phyloP scores from a whole-genome alignment of 306 rosid species.

The Lagenaria siceraria region DNA sequence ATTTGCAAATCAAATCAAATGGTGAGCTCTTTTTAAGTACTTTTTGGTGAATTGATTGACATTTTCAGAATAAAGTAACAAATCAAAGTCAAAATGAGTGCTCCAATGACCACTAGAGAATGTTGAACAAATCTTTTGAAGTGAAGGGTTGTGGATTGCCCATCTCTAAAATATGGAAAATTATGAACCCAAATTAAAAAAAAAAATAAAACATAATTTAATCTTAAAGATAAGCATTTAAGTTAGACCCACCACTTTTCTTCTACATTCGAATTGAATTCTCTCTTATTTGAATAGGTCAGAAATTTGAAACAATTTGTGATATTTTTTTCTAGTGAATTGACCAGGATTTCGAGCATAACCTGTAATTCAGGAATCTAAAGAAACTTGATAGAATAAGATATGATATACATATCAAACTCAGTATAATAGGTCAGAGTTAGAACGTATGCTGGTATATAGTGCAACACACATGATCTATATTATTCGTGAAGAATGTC shows the following conservation, averaged over 20 bases:
- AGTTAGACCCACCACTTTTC: not conserved
- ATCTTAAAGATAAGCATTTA: not conserved
- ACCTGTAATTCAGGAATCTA: no score
- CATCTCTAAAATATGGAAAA: not conserved
- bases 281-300: not conserved
- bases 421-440: not conserved
- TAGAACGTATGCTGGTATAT: no score
- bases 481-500: no score
- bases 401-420: no score
- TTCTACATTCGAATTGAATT: not conserved
- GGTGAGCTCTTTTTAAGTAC: not conserved
- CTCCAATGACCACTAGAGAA: not conserved
- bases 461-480: not conserved
- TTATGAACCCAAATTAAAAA: not conserved
- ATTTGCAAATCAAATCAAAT: not conserved
- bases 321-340: no score
- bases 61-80: not conserved
- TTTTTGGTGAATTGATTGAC: not conserved
- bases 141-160: not conserved
- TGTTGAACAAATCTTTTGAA: not conserved
- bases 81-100: not conserved
- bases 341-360: no score
- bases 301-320: no score
- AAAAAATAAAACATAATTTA: not conserved
- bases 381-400: not conserved